Conservation (phyloP, 306 rosid genomes). For the Trifolium subterraneum region DNA sequence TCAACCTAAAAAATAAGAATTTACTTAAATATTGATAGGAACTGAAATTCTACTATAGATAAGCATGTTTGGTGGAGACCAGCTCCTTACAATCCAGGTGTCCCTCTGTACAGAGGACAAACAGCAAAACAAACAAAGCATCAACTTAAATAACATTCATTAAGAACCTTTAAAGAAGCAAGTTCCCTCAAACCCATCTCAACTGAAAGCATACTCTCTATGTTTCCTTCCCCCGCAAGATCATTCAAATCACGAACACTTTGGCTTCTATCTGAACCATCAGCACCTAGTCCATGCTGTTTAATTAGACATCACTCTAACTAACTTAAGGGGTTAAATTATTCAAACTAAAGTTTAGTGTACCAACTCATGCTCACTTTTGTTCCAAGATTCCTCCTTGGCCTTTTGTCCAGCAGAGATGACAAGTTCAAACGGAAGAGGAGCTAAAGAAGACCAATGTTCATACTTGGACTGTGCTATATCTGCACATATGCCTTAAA, state of each 20-base stretch:
- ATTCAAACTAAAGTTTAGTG: conserved; percentile 17
- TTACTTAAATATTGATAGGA: conserved; percentile 9
- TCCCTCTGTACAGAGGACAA: conserved; percentile 14
- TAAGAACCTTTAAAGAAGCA: conserved; percentile 76
- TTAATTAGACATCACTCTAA: conserved; percentile 29
- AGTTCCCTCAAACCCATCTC: conserved; percentile 93
- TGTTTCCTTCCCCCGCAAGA: conserved; percentile 92
- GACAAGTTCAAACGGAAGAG: conserved; percentile 93
- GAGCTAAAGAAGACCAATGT: conserved; percentile 94
- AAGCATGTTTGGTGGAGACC: conserved; percentile 7
- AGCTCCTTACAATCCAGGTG: conserved; percentile 26
- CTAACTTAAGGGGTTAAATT: conserved; percentile 13
- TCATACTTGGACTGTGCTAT: conserved; percentile 79
- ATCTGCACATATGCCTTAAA: conserved; percentile 86
- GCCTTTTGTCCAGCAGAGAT: conserved; percentile 98
- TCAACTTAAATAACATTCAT: conserved; percentile 29
- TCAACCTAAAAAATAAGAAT: conserved; percentile 64
- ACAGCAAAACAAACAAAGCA: conserved; percentile 22
- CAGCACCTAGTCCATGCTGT: conserved; percentile 58
- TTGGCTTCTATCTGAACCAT: conserved; percentile 72
- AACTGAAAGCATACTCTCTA: conserved; percentile 96
- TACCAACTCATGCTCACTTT: conserved; percentile 54
- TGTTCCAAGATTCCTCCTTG: conserved; percentile 85
- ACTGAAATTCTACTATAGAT: conserved; percentile 14
- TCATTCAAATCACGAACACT: conserved; percentile 74